A percentile compares a stretch with the other conserved stretches of the same genome.
Evolutionary conservation across 1,139 yeast genomes (phyloP).

Genomic region (Hemisphaericaspora xylanilytica): DNA sequence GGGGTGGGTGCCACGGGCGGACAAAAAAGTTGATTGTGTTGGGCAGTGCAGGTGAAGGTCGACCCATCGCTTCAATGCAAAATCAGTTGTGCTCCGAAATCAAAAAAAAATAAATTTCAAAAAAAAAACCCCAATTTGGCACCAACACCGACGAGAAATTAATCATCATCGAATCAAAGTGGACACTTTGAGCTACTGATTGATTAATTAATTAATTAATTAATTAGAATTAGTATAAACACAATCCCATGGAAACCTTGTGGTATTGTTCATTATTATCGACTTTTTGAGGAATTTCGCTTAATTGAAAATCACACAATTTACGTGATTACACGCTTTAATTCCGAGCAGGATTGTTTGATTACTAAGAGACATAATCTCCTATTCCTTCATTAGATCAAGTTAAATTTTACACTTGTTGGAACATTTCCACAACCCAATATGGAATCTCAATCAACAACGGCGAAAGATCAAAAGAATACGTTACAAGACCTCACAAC

Average conservation of each 20-base stretch:
- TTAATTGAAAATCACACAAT: not conserved
- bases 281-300: not conserved
- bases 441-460: conserved; percentile 1
- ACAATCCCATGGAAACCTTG: not conserved
- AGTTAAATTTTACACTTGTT: too few relatives aligned
- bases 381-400: too few relatives aligned
- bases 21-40: not conserved
- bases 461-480: not conserved
- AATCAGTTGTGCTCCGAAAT: too few relatives aligned
- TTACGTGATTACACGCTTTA: not conserved
- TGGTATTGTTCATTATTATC: not conserved
- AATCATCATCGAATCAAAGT: not conserved
- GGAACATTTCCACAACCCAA: too few relatives aligned
- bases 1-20: not conserved
- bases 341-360: not conserved
- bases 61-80: not conserved
- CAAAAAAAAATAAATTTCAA: too few relatives aligned
- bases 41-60: not conserved
- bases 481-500: not conserved
- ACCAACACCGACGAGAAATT: too few relatives aligned
- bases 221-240: not conserved
- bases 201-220: too few relatives aligned
- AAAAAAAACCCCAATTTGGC: not conserved
- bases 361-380: too few relatives aligned
- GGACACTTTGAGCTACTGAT: too few relatives aligned